Percentiles rank a stretch among this genome's conserved stretches.
These are phyloP conservation scores for Umbelopsis sp. DNA, from an alignment of 192 early-diverging fungal genomes.

Conservation along the genomic window DNA sequence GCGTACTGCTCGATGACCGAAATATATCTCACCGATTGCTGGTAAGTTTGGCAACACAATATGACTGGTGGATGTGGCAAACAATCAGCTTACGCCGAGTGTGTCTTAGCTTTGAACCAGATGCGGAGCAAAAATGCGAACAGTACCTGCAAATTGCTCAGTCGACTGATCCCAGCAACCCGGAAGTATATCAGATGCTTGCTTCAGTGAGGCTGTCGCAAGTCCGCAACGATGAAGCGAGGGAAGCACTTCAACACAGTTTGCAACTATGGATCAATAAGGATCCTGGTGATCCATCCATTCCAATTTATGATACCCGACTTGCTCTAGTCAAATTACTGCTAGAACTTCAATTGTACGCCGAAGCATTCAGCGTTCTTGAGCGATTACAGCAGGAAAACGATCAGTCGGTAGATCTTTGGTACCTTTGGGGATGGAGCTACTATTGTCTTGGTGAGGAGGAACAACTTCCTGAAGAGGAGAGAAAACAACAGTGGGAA, in stretches of 20 bases:
- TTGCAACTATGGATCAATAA: conserved; percentile 74
- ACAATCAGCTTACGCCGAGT: neutral
- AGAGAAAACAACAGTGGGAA: conserved; percentile 57
- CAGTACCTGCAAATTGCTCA: conserved; percentile 68
- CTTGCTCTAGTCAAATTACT: conserved; percentile 82
- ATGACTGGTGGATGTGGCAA: no score
- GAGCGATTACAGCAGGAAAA: conserved; percentile 86
- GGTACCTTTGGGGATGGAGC: conserved; percentile 96
- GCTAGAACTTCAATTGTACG: conserved; percentile 81
- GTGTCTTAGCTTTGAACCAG: conserved; percentile 72
- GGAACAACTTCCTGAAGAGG: conserved; percentile 45
- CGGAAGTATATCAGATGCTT: conserved; percentile 86
- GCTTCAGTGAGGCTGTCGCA: conserved; percentile 92
- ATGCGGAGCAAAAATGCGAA: conserved; percentile 88
- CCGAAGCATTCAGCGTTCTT: conserved; percentile 78
- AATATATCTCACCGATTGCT: conserved; percentile 97
- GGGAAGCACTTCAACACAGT: conserved; percentile 61
- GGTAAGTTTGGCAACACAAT: conserved; percentile 56
- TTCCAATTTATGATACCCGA: conserved; percentile 85
- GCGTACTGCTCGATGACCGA: conserved; percentile 95
- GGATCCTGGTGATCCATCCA: conserved; percentile 53
- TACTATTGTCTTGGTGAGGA: conserved; percentile 79
- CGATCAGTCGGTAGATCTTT: conserved; percentile 89
- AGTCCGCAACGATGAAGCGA: conserved; percentile 79
- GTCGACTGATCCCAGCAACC: conserved; percentile 68